A percentile compares a stretch with the other conserved stretches of the same genome.
Conservation (phyloP, 176 grass and related monocot genomes). For the Ensete ventricosum region DNA sequence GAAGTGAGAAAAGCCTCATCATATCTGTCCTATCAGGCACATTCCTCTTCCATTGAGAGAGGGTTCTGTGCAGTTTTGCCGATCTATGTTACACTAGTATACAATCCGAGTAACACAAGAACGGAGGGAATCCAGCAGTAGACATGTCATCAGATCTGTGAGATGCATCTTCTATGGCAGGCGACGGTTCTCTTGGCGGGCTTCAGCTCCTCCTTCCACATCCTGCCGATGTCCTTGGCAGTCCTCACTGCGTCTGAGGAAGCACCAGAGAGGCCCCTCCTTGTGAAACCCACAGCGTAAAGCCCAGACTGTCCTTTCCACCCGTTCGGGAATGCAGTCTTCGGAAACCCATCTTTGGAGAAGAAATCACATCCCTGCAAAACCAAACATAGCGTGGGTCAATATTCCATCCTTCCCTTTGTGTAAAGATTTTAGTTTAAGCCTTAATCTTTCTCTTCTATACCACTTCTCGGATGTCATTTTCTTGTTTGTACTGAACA, state of each 20-base stretch:
- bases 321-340: not conserved
- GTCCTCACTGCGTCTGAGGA: not conserved
- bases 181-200: not conserved
- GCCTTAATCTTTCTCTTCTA: too few relatives aligned
- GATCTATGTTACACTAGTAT: too few relatives aligned
- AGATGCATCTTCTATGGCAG: not conserved
- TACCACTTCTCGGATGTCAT: not conserved
- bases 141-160: not conserved
- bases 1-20: too few relatives aligned
- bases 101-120: too few relatives aligned
- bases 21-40: too few relatives aligned
- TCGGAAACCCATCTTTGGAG: slow-evolving; percentile 3
- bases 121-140: too few relatives aligned
- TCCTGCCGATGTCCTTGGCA: not conserved
- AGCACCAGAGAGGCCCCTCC: slow-evolving; percentile 3
- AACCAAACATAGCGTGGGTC: not conserved
- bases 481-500: not conserved
- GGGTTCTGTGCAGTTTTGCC: too few relatives aligned
- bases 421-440: too few relatives aligned
- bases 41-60: too few relatives aligned
- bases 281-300: slow-evolving; percentile 9
- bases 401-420: too few relatives aligned
- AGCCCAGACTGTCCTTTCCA: slow-evolving; percentile 3
- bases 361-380: slow-evolving; percentile 2
- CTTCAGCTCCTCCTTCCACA: slow-evolving; percentile 1